Conservation (phyloP, 164 flowering plant species). For the Saururus chinensis region DNA sequence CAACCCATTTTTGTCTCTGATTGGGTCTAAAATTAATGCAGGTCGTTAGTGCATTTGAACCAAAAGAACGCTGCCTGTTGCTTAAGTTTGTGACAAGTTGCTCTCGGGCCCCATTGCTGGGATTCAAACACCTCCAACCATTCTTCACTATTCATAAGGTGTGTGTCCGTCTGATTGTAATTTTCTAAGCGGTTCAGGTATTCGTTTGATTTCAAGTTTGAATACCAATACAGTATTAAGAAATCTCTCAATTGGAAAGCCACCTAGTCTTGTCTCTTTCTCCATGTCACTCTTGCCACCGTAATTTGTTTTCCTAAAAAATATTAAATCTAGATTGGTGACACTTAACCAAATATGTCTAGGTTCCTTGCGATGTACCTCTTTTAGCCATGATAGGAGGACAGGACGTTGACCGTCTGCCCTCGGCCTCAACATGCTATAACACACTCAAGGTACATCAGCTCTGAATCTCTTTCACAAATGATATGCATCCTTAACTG, state of each 20-base stretch:
- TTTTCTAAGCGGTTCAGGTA: no score
- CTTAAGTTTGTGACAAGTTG: constrained; percentile 98
- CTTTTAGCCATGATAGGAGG: constrained; percentile 89
- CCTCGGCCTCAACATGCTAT: constrained; percentile 98
- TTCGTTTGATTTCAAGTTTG: not conserved
- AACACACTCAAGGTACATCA: constrained; percentile 80
- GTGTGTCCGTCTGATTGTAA: not conserved
- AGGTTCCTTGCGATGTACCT: constrained; percentile 85
- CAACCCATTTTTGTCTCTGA: not conserved
- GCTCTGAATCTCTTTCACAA: not conserved
- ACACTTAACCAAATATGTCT: not conserved
- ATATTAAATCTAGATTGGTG: not conserved
- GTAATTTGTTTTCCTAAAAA: not conserved
- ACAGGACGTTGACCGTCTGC: constrained; percentile 95
- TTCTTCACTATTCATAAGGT: constrained; percentile 94
- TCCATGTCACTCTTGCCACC: not conserved
- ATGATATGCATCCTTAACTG: no score
- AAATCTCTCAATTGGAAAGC: not conserved
- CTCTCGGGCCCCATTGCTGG: constrained; percentile 92
- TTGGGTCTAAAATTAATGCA: constrained; percentile 13
- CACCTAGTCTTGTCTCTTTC: not conserved
- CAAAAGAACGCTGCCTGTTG: constrained; percentile 80
- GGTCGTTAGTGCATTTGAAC: constrained; percentile 75
- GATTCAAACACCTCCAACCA: constrained; percentile 96
- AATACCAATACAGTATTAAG: not conserved